Conservation (phyloP, 2,329 filamentous ascomycete species). For the Sphaerulina vaccinii region DNA sequence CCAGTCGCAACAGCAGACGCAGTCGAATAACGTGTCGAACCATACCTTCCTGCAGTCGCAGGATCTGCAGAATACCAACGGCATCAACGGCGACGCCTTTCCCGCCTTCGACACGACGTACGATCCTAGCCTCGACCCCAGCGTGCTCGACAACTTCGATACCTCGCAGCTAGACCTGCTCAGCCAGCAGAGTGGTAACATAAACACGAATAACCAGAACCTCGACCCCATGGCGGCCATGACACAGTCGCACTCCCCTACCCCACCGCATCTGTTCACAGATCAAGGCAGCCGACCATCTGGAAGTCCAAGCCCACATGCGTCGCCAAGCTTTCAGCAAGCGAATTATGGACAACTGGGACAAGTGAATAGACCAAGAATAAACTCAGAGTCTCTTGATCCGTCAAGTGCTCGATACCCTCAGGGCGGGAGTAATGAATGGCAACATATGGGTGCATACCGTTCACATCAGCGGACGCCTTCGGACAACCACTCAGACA, state of each 20-base stretch:
- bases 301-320: slow-evolving; percentile 52
- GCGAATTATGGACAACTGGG: slow-evolving; percentile 42
- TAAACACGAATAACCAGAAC: slow-evolving; percentile 43
- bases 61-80: slow-evolving; percentile 41
- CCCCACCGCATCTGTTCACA: slow-evolving; percentile 57
- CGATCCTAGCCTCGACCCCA: slow-evolving; percentile 57
- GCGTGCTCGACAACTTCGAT: slow-evolving; percentile 55
- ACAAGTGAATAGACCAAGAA: slow-evolving; percentile 56
- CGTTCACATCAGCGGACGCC: slow-evolving; percentile 78
- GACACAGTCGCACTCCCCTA: slow-evolving; percentile 51
- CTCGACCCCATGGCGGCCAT: slow-evolving; percentile 53
- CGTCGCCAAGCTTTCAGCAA: slow-evolving; percentile 55
- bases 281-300: slow-evolving; percentile 54
- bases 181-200: slow-evolving; percentile 44
- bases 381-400: slow-evolving; percentile 57
- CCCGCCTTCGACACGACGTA: slow-evolving; percentile 57
- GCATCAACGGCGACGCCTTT: slow-evolving; percentile 51
- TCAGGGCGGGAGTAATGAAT: slow-evolving; percentile 54
- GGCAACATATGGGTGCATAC: slow-evolving; percentile 62
- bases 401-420: slow-evolving; percentile 60
- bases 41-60: slow-evolving; percentile 43
- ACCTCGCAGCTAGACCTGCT: slow-evolving; percentile 43
- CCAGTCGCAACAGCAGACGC: slow-evolving; percentile 36
- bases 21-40: slow-evolving; percentile 37
- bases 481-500: slow-evolving; percentile 84